Evolutionary conservation across 176 grass and related monocot genomes (phyloP), one percentile per base, ranked within the genome.

Genomic region (Eremochloa ophiuroides): DNA sequence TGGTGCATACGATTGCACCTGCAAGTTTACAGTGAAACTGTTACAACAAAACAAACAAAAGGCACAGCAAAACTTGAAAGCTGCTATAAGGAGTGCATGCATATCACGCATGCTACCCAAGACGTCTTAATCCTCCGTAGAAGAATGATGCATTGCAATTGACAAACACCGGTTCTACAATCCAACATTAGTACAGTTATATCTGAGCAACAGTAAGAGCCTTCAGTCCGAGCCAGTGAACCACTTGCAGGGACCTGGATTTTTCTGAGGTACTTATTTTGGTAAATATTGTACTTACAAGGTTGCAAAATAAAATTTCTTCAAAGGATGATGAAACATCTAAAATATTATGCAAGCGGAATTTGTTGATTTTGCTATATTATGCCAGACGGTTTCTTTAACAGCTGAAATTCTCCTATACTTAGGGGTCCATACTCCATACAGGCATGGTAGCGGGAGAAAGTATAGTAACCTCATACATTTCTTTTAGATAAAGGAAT

Each of bases 1-100:
- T 88, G 59, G 66, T 78, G 80, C 93, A 95, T 34, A 31, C 1
- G 58, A 89, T 88, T 48, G 87, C 84, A 47, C 93, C 96, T 99
- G 83, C 71, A 44, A 81, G 84, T 74, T 91, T 62, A 26, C 35
- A 84, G 47, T 38, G 53, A 76, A 34, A 68, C 38, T 20, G 62
- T 70, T 87, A 76, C 39, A n/a, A n/a, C n/a, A n/a, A n/a, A n/a
- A n/a, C n/a, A n/a, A 74, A 47, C 50, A 53, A 25, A n/a, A 15
- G 2, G 48, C 31, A 53, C 15, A 34, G 25, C 22, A 8, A 12
- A 53, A 38, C 43, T 26, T 13, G 64, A 53, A 55, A 77, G 25
- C 56, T 63, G 25, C 55, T 43, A 25, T 48, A 16, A 9, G 20
- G 70, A 31, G 2, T 66, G 2, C 1, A 31, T 23, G 8, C 55